A percentile compares a stretch with the other conserved stretches of the same genome.
Evolutionary conservation across 495 filamentous ascomycete species (phyloP).

Genomic region (Cercophora samala): DNA sequence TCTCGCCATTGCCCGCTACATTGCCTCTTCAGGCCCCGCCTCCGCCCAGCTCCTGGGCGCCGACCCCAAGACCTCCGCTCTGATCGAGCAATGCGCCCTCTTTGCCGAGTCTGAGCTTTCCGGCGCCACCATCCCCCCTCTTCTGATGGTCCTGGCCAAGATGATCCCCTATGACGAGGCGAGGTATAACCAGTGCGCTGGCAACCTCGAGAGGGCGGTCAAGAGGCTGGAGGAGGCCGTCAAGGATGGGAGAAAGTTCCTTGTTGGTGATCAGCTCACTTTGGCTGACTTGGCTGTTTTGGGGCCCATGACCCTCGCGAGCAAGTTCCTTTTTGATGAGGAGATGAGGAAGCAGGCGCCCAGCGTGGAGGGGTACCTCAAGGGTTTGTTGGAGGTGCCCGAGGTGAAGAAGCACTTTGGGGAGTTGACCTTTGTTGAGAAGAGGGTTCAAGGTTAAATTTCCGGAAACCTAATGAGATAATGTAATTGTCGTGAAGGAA

Average conservation of each 20-base stretch:
- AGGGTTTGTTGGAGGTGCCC: conserved; percentile 41
- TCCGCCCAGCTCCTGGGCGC: conserved; percentile 49
- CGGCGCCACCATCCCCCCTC: conserved; percentile 29
- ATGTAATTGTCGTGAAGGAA: too few relatives aligned
- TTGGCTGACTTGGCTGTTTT: conserved; percentile 54
- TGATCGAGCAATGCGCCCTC: conserved; percentile 50
- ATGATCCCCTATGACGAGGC: conserved; percentile 40
- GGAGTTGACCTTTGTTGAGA: conserved; percentile 45
- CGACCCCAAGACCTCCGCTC: conserved; percentile 45
- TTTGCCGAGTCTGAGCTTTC: conserved; percentile 49
- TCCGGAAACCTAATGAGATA: not conserved
- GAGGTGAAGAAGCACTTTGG: conserved; percentile 53
- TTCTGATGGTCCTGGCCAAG: conserved; percentile 37
- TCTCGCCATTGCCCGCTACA: conserved; percentile 54
- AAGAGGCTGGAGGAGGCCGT: conserved; percentile 45
- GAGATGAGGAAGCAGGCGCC: conserved; percentile 51
- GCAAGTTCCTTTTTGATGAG: conserved; percentile 45
- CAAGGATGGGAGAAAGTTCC: conserved; percentile 41
- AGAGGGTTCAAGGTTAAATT: conserved; percentile 18
- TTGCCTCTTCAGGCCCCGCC: conserved; percentile 53
- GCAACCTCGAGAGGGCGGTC: conserved; percentile 34
- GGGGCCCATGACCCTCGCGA: conserved; percentile 37
- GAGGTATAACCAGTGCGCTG: conserved; percentile 31
- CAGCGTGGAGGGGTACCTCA: conserved; percentile 42
- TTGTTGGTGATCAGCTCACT: conserved; percentile 49